Evolutionary conservation across 2,329 filamentous ascomycete genomes (phyloP).

Genomic region (Rutstroemia sp.): DNA sequence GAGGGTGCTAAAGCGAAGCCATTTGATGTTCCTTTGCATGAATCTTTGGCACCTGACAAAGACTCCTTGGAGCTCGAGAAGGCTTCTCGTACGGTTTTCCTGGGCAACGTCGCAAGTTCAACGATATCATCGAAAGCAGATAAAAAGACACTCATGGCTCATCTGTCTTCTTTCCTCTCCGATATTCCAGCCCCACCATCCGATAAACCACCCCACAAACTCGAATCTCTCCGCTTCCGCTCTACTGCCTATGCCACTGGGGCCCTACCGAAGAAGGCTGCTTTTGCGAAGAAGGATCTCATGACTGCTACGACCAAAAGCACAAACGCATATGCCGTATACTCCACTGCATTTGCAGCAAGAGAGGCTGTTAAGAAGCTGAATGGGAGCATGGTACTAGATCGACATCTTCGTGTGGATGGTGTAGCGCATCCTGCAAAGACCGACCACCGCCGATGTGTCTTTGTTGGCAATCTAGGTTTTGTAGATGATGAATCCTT

Average conservation of each 20-base stretch:
- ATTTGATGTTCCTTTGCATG: conserved; percentile 40
- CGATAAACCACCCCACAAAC: conserved; percentile 52
- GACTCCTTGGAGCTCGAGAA: conserved; percentile 67
- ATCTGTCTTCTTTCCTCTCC: conserved; percentile 70
- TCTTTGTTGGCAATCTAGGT: conserved; percentile 93
- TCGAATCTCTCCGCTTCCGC: conserved; percentile 90
- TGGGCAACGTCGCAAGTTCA: conserved; percentile 80
- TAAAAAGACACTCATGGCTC: conserved; percentile 68
- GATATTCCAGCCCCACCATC: conserved; percentile 39
- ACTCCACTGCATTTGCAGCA: conserved; percentile 66
- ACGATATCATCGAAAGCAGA: conserved; percentile 77
- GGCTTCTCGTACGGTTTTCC: conserved; percentile 81
- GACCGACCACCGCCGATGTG: conserved; percentile 78
- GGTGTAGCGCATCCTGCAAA: conserved; percentile 80
- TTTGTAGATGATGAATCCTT: conserved; percentile 90
- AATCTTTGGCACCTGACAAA: conserved; percentile 46
- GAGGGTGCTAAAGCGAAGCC: conserved; percentile 35
- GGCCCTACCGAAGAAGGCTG: conserved; percentile 83
- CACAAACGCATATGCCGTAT: conserved; percentile 91
- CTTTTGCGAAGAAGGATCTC: conserved; percentile 82
- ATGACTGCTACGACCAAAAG: conserved; percentile 89
- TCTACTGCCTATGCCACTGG: conserved; percentile 77
- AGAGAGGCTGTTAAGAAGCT: conserved; percentile 68
- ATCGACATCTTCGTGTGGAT: conserved; percentile 85
- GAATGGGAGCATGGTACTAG: conserved; percentile 78